Percentiles rank a stretch among this genome's conserved stretches.
Evolutionary conservation across 768 basidiomycete genomes (phyloP).

Genomic region (Leccinum pellstonianum): DNA sequence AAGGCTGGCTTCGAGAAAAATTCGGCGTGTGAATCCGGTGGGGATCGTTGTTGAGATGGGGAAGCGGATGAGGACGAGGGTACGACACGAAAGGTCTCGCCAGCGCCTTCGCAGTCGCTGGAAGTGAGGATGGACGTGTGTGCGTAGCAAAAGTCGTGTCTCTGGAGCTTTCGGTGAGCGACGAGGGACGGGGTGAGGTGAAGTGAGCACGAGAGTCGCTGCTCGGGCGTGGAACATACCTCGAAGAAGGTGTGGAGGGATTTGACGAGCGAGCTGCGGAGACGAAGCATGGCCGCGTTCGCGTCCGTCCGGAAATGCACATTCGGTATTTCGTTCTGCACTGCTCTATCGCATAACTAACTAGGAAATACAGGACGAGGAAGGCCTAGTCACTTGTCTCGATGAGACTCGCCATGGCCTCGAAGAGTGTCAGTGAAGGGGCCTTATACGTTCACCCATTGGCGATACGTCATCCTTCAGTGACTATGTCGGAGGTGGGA

Average conservation of each 20-base stretch:
- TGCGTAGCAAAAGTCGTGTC: slow-evolving; percentile 72
- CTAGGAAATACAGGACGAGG: no score
- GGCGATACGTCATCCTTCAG: no score
- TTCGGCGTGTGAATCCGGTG: slow-evolving; percentile 34
- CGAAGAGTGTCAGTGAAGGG: no score
- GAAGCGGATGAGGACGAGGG: slow-evolving; percentile 25
- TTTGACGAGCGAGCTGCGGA: slow-evolving; percentile 58
- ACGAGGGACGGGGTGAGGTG: slow-evolving; percentile 1
- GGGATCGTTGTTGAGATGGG: background rate
- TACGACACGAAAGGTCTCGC: slow-evolving; percentile 80
- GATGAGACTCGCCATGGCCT: no score
- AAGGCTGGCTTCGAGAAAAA: slow-evolving; percentile 79
- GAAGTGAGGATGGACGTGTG: slow-evolving; percentile 89
- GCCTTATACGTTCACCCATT: no score
- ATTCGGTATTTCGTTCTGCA: no score
- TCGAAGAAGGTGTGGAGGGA: slow-evolving; percentile 69
- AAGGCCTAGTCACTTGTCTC: no score
- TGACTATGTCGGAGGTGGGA: no score
- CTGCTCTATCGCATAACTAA: no score
- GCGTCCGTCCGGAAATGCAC: slow-evolving; percentile 52
- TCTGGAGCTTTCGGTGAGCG: slow-evolving; percentile 37
- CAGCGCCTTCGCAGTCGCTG: slow-evolving; percentile 95
- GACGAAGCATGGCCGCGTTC: slow-evolving; percentile 71
- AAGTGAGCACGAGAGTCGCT: background rate
- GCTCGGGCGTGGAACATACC: slow-evolving; percentile 41